Conservation (phyloP, 1,284 basidiomycete genomes). For the Papiliotrema nemorosa region DNA sequence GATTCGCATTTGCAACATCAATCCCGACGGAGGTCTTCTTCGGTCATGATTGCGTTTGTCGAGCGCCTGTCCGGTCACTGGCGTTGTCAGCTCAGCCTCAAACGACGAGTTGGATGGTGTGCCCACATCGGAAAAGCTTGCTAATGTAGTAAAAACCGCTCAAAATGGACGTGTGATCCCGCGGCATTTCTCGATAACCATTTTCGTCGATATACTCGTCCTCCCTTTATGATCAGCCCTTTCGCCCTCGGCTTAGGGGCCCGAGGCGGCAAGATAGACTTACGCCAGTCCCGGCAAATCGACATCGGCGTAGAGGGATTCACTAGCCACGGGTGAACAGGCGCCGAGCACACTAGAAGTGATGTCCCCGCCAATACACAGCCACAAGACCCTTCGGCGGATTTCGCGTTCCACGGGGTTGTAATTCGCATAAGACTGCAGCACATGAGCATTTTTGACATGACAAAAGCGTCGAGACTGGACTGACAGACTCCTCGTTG, state of each 20-base stretch:
- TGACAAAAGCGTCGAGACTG: not conserved
- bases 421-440: constrained; percentile 2
- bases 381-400: constrained; percentile 74
- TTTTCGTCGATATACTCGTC: constrained; percentile 63
- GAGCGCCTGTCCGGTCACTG: constrained; percentile 38
- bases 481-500: constrained; percentile 61
- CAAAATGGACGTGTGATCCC: constrained; percentile 73
- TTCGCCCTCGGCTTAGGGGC: not conserved
- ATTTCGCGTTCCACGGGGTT: constrained; percentile 76
- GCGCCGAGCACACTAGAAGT: constrained; percentile 75
- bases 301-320: constrained; percentile 64
- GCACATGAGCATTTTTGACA: not conserved
- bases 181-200: constrained; percentile 73
- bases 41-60: constrained; percentile 38
- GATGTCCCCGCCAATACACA: constrained; percentile 81
- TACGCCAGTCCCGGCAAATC: constrained; percentile 32
- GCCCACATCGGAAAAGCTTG: constrained; percentile 60
- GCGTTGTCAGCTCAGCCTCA: not conserved
- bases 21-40: constrained; percentile 31
- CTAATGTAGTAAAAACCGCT: constrained; percentile 81
- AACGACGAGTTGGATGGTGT: not conserved
- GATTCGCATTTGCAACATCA: constrained; percentile 36
- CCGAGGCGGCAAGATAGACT: constrained; percentile 4
- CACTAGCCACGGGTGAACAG: constrained; percentile 71
- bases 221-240: constrained; percentile 22